phyloP scores from a whole-genome alignment of 1,284 basidiomycete genomes.

The Calocybe gambosa region DNA sequence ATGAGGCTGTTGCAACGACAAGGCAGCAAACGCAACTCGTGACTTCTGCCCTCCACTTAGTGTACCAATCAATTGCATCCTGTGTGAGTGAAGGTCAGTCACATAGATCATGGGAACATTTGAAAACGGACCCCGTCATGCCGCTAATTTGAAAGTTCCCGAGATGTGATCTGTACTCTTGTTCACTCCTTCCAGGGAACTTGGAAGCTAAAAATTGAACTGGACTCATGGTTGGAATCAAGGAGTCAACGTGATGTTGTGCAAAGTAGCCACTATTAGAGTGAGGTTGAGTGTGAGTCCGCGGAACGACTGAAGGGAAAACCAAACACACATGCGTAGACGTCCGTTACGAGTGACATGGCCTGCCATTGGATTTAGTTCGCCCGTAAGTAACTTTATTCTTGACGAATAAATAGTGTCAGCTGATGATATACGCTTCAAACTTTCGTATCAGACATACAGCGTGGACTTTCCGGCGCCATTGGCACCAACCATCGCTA shows the following conservation, averaged over 20 bases:
- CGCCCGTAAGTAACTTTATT: conserved; percentile 94
- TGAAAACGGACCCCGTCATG: conserved; percentile 64
- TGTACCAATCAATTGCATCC: conserved; percentile 75
- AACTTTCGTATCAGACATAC: conserved; percentile 31
- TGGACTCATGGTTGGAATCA: conserved; percentile 79
- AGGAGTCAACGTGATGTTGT: conserved; percentile 96
- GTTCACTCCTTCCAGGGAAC: conserved; percentile 94
- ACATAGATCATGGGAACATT: background rate
- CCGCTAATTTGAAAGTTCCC: conserved; percentile 99
- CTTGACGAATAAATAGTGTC: conserved; percentile 21
- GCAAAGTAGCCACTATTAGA: conserved; percentile 82
- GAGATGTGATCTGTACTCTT: conserved; percentile 92
- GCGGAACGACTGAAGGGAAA: background rate
- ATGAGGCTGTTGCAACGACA: conserved; percentile 86
- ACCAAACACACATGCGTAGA: conserved; percentile 65
- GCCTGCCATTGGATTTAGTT: conserved; percentile 75
- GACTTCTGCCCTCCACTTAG: conserved; percentile 97
- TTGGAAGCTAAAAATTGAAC: conserved; percentile 90
- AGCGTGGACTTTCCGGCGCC: conserved; percentile 78
- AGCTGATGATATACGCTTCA: background rate
- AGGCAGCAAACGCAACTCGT: conserved; percentile 91
- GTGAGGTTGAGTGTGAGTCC: background rate
- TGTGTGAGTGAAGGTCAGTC: conserved; percentile 21
- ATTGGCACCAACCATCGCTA: conserved; percentile 87
- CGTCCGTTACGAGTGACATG: conserved; percentile 89